Evolutionary conservation across 2,329 filamentous ascomycete species (phyloP), one percentile per base, ranked within the genome.

Genomic region (Apiospora rasikravindrae): DNA sequence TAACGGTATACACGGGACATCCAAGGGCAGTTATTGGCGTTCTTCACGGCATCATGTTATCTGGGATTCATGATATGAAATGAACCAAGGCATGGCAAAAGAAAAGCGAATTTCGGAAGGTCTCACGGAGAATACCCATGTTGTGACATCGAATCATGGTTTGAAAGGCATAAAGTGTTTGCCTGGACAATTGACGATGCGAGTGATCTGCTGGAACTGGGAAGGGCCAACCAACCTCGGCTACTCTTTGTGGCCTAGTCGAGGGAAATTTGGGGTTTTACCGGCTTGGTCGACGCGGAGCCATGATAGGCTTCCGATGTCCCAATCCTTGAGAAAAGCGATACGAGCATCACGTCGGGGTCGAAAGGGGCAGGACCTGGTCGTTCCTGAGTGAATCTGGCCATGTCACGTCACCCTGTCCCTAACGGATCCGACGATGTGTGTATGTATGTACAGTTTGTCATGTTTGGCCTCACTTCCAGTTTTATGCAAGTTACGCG

Each of bases 391-490:
- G 53, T 4, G 29, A 37, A 61, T 40, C 57, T 40, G 33, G 57
- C 57, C 57, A 64, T 40, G 57, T 64, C 57, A 64, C 40, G 33
- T 37, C 19, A 40, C 10, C 19, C 33, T 37, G 53, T 61, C 29
- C 53, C 53, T 24, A 33, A 24, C 29, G 33, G 19, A 40, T 33
- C 57, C 57, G 57, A 64, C 33, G 40, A 22, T 40, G 57, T n/a
- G 37, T 64, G 57, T 13, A n/a, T 40, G 57, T 64, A 64, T 64
- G 33, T 64, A 24, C 57, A 64, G 57, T 64, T 64, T 64, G 57
- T 40, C 57, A 64, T 64, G 57, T 64, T 64, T 64, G 33, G 33
- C 57, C 57, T 64, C 33, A 64, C 57, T 64, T 64, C 57, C 57
- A 40, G 33, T 64, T 64, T 64, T 64, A 64, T 64, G 57, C 29